Conservation (phyloP, 805 yeast species). For the Cyberlindnera lachancei region DNA sequence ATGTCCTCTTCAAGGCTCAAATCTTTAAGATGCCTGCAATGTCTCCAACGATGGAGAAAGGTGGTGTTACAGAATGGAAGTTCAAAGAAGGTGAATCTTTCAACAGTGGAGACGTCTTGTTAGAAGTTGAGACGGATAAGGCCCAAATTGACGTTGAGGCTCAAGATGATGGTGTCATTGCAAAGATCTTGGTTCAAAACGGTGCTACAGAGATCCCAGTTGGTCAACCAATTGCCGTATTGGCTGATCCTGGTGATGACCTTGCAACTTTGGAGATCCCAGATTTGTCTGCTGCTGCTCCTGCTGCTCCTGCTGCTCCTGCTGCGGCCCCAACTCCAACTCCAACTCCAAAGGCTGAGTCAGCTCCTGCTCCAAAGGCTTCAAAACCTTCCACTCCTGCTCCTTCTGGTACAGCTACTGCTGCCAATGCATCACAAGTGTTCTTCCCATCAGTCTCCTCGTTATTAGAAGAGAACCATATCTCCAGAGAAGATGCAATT, state of each 20-base stretch:
- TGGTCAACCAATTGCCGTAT: constrained; percentile 81
- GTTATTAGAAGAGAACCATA: constrained; percentile 51
- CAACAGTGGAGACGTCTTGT: constrained; percentile 71
- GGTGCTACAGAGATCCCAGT: constrained; percentile 81
- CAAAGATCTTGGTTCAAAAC: constrained; percentile 57
- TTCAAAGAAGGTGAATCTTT: constrained; percentile 69
- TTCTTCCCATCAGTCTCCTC: constrained; percentile 74
- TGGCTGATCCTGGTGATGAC: constrained; percentile 88
- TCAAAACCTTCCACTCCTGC: constrained; percentile 8
- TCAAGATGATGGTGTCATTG: constrained; percentile 84
- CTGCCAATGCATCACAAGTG: constrained; percentile 60
- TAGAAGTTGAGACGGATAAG: constrained; percentile 84
- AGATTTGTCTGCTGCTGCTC: constrained; percentile 16
- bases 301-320: constrained; percentile 16
- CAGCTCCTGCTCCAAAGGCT: constrained; percentile 6
- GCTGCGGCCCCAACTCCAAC: constrained; percentile 10
- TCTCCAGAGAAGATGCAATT: constrained; percentile 66
- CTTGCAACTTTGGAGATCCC: constrained; percentile 57
- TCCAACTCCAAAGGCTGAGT: constrained; percentile 6
- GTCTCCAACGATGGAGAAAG: constrained; percentile 98
- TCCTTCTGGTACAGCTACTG: constrained; percentile 18
- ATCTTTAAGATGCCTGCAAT: constrained; percentile 92
- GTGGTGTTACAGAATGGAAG: constrained; percentile 89
- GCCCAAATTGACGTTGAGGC: constrained; percentile 83
- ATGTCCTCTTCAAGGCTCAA: constrained; percentile 22